These are phyloP conservation scores for Discostella stelligeroides DNA, from an alignment of 108 stramenopile genomes.

Conservation along the genomic window DNA sequence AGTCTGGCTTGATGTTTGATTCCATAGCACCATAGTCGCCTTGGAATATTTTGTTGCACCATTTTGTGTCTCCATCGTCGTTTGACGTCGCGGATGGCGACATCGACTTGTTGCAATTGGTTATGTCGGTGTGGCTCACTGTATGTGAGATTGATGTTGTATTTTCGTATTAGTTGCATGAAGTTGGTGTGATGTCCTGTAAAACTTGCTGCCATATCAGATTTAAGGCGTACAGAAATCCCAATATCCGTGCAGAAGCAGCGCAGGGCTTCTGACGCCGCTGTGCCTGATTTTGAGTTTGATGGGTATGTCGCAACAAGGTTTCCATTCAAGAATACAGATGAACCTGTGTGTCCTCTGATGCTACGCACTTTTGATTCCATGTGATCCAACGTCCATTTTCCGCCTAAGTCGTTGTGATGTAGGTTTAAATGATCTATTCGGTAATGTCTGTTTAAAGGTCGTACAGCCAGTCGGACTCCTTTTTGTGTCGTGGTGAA, in stretches of 20 bases:
- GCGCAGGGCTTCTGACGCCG: neutral
- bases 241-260: slow-evolving; percentile 26
- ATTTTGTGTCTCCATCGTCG: slow-evolving; percentile 6
- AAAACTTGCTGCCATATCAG: slow-evolving; percentile 14
- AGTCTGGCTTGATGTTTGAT: slow-evolving; percentile 17
- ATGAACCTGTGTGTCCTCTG: neutral
- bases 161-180: neutral
- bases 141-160: slow-evolving; percentile 8
- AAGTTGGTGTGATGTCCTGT: slow-evolving; percentile 28
- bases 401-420: neutral
- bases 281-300: neutral
- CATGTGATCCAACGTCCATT: slow-evolving; percentile 9
- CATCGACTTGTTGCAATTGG: slow-evolving; percentile 23
- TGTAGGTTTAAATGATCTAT: slow-evolving; percentile 35
- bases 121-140: slow-evolving; percentile 15
- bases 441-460: slow-evolving; percentile 22
- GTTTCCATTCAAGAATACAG: slow-evolving; percentile 5
- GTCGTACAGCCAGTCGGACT: slow-evolving; percentile 19
- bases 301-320: slow-evolving; percentile 3
- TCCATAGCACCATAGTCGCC: slow-evolving; percentile 40
- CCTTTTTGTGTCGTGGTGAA: slow-evolving; percentile 41
- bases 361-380: neutral
- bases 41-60: neutral
- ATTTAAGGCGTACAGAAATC: slow-evolving; percentile 11
- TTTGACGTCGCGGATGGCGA: slow-evolving; percentile 23